Base-by-base conservation (phyloP, 371 early-diverging fungal species). In the Dinochytrium kinnereticum region DNA sequence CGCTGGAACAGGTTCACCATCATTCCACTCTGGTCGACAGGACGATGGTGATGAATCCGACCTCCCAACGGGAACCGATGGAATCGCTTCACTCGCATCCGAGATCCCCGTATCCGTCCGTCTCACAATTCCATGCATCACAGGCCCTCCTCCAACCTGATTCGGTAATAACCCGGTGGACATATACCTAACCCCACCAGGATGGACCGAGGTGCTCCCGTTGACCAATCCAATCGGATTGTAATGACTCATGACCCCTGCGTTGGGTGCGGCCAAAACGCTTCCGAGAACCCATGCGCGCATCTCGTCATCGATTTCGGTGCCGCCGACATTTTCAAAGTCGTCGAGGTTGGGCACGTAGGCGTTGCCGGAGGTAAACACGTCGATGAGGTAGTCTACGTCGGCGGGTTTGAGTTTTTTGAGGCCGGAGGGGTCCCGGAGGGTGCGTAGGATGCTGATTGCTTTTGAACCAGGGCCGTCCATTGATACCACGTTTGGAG, bases 311-410 rank as follows among this genome's bases (percentile, higher is more conserved):
- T 76, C 79, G 26, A 75, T 70, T 5, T 53, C 36, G 7, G 51
- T 68, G 31, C 71, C 73, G 7, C 66, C 72, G 0, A 26, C 44
- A n/a, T 64, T 68, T 30, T 53, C 40, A 67, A 75, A 28, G 7
- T 72, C 65, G 15, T 59, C 51, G 15, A 76, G 68, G 61, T 59
- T 59, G 17, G 78, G 78, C 26, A 37, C 70, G 68, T 73, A 76
- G 28, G 69, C 68, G 53, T 70, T 68, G 15, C 74, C 68, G 7
- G 76, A 73, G 21, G 37, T 39, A 10, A 79, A 68, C n/a, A 68
- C 76, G 15, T 76, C 76, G 44, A 79, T 69, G 55, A 79, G 39
- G 69, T 72, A 76, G 37, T 79, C 79, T 67, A 79, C 67, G 24
- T 79, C 73, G 51, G 64, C 24, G 7, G 31, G 53, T 31, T 64